Evolutionary conservation across 345 rosid species (phyloP), one percentile per base, ranked within the genome.

Genomic region (Citrus australasica): DNA sequence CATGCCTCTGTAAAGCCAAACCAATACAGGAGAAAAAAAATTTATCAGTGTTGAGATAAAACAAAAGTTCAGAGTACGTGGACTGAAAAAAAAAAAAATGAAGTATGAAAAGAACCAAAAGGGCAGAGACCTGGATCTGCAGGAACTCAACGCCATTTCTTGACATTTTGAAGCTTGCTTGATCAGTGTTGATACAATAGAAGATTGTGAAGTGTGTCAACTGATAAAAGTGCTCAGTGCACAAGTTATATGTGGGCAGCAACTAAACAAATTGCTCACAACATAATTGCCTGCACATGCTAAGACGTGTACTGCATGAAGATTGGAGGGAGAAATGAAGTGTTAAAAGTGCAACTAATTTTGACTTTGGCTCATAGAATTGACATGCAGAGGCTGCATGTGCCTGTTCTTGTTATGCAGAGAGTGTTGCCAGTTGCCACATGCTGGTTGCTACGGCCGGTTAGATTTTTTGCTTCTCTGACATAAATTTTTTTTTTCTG

Each of bases 1-100:
- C 40, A 84, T 85, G 82, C 33, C 88, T 92, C 98, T 93, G 85
- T 46, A 3, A 37, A 58, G 53, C 25, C 30, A 75, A 79, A 25
- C 7, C 17, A 28, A 13, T 21, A 21, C 2, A 48, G 27, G 48
- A 64, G 0, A 22, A 76, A n/a, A 71, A 65, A 13, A 65, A 30
- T 30, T 60, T 9, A 63, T 75, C 38, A 2, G 22, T 74, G 19
- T 6, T 51, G 56, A 51, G 7, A 51, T 51, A 51, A 51, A 17
- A 51, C 56, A 51, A 51, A 42, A 51, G 3, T 33, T 65, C 13
- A 21, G 8, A 42, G 5, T 16, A 40, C 37, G 21, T 7, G 53
- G 16, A 32, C 6, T 40, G 46, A 9, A 40, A 40, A 33, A 32
- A n/a, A 33, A 8, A 73, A 6, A 6, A 5, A 67, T 16, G 53